Evolutionary conservation across 371 early-diverging fungal genomes (phyloP).

Genomic region (Saksenaea oblongispora): DNA sequence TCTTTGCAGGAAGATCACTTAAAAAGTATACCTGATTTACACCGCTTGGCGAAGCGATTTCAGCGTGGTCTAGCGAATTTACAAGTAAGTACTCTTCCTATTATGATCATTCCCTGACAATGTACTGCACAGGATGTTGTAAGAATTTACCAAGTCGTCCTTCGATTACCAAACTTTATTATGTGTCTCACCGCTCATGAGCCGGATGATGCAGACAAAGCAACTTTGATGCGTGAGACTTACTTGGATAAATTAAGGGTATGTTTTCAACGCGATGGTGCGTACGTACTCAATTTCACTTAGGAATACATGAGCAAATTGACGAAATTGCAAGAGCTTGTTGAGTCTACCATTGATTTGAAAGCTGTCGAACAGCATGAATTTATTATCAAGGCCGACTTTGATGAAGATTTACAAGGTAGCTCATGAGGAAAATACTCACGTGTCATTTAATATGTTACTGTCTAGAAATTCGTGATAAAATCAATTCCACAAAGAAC

Average conservation of each 20-base stretch:
- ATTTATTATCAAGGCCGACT: slow-evolving; percentile 85
- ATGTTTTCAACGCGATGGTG: no score
- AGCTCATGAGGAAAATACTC: neutral
- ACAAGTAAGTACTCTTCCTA: slow-evolving; percentile 42
- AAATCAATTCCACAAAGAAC: slow-evolving; percentile 60
- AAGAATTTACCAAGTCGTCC: slow-evolving; percentile 85
- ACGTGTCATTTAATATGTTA: neutral
- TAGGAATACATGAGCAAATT: slow-evolving; percentile 58
- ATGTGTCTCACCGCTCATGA: slow-evolving; percentile 52
- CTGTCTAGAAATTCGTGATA: slow-evolving; percentile 55
- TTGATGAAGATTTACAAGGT: slow-evolving; percentile 79
- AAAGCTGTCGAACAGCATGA: slow-evolving; percentile 86
- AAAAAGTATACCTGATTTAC: slow-evolving; percentile 85
- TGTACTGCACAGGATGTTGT: slow-evolving; percentile 73
- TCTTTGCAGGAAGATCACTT: slow-evolving; percentile 75
- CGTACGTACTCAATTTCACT: slow-evolving; percentile 10
- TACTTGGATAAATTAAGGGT: slow-evolving; percentile 22
- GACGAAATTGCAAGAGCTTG: slow-evolving; percentile 68
- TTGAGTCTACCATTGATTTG: slow-evolving; percentile 91
- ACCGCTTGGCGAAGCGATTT: slow-evolving; percentile 83
- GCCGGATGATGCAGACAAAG: slow-evolving; percentile 31
- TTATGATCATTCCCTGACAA: neutral
- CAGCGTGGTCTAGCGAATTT: slow-evolving; percentile 78
- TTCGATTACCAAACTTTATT: slow-evolving; percentile 72
- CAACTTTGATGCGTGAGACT: slow-evolving; percentile 19